A percentile compares a stretch with the other conserved stretches of the same genome.
Evolutionary conservation across 1,284 basidiomycete genomes (phyloP).

Genomic region (Trametes hirsuta): DNA sequence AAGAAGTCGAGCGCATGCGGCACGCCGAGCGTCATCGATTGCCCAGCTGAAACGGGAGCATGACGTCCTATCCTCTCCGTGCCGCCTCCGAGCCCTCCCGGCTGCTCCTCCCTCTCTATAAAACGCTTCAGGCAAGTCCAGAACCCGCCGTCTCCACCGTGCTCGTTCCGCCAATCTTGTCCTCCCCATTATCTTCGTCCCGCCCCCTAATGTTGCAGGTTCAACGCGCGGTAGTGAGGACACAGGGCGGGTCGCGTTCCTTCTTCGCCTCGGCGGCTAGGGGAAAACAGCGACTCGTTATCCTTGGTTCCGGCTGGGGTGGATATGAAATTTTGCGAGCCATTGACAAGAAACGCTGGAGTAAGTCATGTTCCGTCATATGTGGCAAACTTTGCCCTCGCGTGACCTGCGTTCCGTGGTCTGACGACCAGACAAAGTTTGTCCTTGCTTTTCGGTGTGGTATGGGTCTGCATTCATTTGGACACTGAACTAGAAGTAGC

Average conservation of each 20-base stretch:
- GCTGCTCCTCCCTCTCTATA: conserved; percentile 3
- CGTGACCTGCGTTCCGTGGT: no score
- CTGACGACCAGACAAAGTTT: no score
- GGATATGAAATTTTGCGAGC: conserved; percentile 74
- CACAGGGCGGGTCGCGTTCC: conserved; percentile 8
- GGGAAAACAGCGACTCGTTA: conserved; percentile 69
- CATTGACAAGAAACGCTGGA: conserved; percentile 70
- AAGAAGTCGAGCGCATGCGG: not conserved
- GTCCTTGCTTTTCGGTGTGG: no score
- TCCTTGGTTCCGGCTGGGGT: conserved; percentile 86
- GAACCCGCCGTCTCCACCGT: not conserved
- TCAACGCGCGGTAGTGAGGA: not conserved
- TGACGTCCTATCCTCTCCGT: conserved; percentile 23
- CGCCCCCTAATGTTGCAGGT: not conserved
- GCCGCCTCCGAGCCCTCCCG: not conserved
- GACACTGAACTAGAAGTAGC: not conserved
- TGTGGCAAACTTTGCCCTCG: not conserved
- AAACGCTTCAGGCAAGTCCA: not conserved
- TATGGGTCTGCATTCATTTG: no score
- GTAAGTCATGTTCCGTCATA: conserved; percentile 40
- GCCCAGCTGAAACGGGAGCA: not conserved
- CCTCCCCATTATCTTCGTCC: not conserved
- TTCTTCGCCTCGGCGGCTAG: conserved; percentile 30
- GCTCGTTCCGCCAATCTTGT: not conserved
- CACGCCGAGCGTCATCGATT: not conserved